Evolutionary conservation across 352 stramenopile species (phyloP), one percentile per base, ranked within the genome.

Genomic region (Globisporangium cylindrosporum): DNA sequence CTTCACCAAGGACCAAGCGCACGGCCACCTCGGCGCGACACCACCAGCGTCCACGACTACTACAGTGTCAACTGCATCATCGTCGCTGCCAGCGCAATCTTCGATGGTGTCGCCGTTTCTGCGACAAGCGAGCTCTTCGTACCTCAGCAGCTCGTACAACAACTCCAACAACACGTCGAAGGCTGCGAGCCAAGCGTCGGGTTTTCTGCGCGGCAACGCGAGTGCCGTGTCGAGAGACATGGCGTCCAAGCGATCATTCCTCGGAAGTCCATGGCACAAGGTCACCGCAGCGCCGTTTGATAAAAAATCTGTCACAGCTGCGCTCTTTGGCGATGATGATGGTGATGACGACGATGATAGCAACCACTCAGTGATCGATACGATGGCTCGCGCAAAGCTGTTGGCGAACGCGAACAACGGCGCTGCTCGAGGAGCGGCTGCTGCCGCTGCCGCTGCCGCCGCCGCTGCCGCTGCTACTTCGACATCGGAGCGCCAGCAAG

Each of bases 281-380:
- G 34, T 62, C n/a, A 57, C 32, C 3, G 59, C 34, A 4, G 73
- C 70, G 61, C 69, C 70, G 34, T 68, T 77, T 24, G 73, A 72
- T 62, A 80, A 80, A 59, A 86, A 82, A 67, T 82, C 80, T 29
- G 77, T 80, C 12, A 87, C 81, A 8, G 76, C 80, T 8, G 74
- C 80, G 27, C 67, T 89, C 10, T 80, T 86, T 69, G 75, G 82
- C 6, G 73, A 89, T 24, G 74, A 90, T 46, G 73, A 85, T 43
- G 76, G 67, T 2, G 74, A 86, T 5, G 61, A 68, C 15, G 71
- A 79, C 24, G 54, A 72, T 20, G 66, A 80, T 15, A 67, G 54
- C 43, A 49, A 29, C 14, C 51, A 61, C 38, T 32, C 69, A 20
- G 58, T 62, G 25, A 65, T 65, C 7, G 73, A 78, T 27, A 73